Evolutionary conservation across 257 asterid species (phyloP).

Genomic region (Asclepias syriaca): DNA sequence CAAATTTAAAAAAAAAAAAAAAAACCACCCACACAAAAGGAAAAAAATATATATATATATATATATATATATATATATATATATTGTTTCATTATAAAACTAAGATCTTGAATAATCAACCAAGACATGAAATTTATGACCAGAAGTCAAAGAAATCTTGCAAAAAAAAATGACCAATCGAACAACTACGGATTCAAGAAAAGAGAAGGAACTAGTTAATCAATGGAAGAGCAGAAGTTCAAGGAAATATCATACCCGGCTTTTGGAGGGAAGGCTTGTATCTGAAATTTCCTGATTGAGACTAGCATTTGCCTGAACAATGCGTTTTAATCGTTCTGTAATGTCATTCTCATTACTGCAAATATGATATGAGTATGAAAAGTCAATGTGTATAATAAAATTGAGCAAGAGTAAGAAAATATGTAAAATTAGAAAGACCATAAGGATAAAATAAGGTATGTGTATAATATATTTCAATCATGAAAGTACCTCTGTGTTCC

Average conservation of each 20-base stretch:
- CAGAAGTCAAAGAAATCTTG: background rate
- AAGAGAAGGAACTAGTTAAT: background rate
- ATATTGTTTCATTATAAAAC: background rate
- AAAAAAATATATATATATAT: too few species aligned
- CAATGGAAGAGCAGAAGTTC: conserved; percentile 6
- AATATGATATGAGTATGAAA: background rate
- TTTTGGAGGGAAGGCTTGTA: conserved; percentile 27
- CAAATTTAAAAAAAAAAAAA: too few species aligned
- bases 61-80: too few species aligned
- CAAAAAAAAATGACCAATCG: background rate
- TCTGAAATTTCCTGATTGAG: conserved; percentile 57
- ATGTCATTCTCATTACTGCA: conserved; percentile 95
- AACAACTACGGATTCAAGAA: background rate
- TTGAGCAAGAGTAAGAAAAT: background rate
- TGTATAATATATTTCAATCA: conserved; percentile 2
- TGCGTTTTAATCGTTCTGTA: conserved; percentile 66
- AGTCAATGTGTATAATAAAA: background rate
- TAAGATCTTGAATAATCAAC: background rate
- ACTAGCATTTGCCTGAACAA: conserved; percentile 68
- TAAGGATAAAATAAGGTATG: background rate
- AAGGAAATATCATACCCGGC: conserved; percentile 37
- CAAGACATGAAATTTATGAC: background rate
- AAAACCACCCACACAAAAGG: too few species aligned
- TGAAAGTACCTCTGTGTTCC: conserved; percentile 61
- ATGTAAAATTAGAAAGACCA: background rate